Conservation (phyloP, 2,329 filamentous ascomycete genomes). For the Orbilia javanica region DNA sequence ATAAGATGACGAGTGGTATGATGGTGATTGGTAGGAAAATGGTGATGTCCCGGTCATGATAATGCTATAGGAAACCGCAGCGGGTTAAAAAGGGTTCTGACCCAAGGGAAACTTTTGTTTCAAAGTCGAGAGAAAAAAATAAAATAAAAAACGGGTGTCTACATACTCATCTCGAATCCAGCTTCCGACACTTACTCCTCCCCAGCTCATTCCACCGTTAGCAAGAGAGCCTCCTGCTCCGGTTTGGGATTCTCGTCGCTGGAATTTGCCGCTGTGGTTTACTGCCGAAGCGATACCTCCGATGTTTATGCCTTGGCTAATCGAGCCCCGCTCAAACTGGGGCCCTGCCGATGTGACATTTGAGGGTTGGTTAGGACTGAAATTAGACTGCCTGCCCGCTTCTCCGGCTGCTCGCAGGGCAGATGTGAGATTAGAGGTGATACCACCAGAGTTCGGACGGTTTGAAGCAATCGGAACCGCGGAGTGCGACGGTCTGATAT, state of each 20-base stretch:
- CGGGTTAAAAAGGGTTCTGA: constrained; percentile 22
- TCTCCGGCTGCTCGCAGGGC: constrained; percentile 52
- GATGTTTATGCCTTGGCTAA: constrained; percentile 56
- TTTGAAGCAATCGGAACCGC: constrained; percentile 37
- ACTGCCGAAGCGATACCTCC: constrained; percentile 52
- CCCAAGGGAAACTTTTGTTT: background rate
- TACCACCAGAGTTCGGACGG: constrained; percentile 52
- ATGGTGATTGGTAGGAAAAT: constrained; percentile 89
- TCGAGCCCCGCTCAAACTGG: constrained; percentile 45
- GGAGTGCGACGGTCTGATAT: constrained; percentile 58
- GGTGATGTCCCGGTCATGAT: constrained; percentile 98
- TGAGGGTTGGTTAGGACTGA: constrained; percentile 54
- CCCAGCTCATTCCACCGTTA: constrained; percentile 90
- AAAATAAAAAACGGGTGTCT: constrained; percentile 23
- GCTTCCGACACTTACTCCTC: constrained; percentile 93
- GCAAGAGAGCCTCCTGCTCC: constrained; percentile 61
- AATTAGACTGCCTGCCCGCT: constrained; percentile 50
- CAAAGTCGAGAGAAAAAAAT: background rate
- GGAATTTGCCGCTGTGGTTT: constrained; percentile 57
- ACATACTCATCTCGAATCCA: constrained; percentile 99
- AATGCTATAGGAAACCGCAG: constrained; percentile 72
- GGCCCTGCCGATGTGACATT: constrained; percentile 56
- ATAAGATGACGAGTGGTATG: constrained; percentile 96
- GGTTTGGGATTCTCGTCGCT: constrained; percentile 65
- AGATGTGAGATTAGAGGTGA: constrained; percentile 57